Evolutionary conservation across 192 early-diverging fungal genomes (phyloP).

Genomic region (Haplosporangium gracile): DNA sequence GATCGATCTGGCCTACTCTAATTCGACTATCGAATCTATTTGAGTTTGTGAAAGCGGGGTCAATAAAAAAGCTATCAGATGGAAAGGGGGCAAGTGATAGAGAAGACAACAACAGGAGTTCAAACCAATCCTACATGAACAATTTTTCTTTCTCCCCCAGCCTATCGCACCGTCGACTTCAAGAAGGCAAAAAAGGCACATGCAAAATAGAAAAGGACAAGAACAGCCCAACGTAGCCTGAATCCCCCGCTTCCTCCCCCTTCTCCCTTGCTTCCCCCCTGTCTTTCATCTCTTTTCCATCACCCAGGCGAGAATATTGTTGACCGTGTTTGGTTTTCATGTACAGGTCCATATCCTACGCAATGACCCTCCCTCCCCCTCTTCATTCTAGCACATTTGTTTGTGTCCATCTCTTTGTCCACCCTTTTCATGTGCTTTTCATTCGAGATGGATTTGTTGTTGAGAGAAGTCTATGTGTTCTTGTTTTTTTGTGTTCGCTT

Average conservation of each 20-base stretch:
- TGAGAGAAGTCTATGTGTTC: background rate
- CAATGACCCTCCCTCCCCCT: background rate
- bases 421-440: conserved; percentile 30
- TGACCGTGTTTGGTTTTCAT: background rate
- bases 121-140: no score
- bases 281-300: background rate
- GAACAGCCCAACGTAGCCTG: background rate
- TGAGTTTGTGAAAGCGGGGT: background rate
- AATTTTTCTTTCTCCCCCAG: no score
- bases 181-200: background rate
- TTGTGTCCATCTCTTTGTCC: background rate
- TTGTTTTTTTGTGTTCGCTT: background rate
- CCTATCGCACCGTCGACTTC: no score
- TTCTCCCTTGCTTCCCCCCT: background rate
- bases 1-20: no score
- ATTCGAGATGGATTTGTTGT: background rate
- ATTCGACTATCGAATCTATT: background rate
- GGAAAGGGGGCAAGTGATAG: background rate
- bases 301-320: background rate
- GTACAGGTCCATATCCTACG: background rate
- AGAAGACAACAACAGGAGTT: no score
- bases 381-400: background rate
- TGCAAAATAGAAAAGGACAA: conserved; percentile 3
- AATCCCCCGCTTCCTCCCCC: background rate
- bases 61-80: background rate